Evolutionary conservation across 2,329 filamentous ascomycete species (phyloP), one percentile per base, ranked within the genome.

Genomic region (Ophiocordyceps camponoti-floridani): DNA sequence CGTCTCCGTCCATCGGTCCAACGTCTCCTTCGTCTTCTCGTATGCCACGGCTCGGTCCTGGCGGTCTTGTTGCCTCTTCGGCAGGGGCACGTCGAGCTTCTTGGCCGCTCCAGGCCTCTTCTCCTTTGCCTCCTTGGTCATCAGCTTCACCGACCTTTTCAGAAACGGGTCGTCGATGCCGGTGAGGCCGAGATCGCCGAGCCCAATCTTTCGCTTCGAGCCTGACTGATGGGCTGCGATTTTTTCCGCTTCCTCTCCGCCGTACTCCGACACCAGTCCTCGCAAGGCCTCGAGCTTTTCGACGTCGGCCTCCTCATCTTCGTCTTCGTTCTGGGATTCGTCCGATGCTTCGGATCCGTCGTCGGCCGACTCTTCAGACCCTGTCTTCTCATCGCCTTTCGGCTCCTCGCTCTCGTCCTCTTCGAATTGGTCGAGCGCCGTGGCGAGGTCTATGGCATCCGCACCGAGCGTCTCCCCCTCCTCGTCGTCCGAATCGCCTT

Each of bases 1-100:
- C 0, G 91, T 96, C 48, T 95, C 89, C 30, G 82, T 82, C 91
- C 91, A 98, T 53, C 86, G 78, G 50, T 84, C 79, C 26, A 98
- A 69, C 0, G 87, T 89, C 61, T 95, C 82, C 55, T 93, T 94
- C 43, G 86, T 88, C 67, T 94, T 88, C 33, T 87, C 78, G 53
- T 88, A 93, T 3, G 91, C 91, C 23, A 79, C 86, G 44, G 70
- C 69, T 44, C 91, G 84, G 55, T 94, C 82, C 14, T 95, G 64
- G 43, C 79, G 78, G 57, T 88, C 87, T 60, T 96, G 89, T 53
- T 94, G 83, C 48, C 88, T 75, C 58, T 84, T 87, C 1, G 85
- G 77, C 5, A 95, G 70, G 13, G 89, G 88, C 2, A 88, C 83
- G 28, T 82, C 79, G 4, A 96, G 72, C 61, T 86, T 93, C 66